These are phyloP conservation scores for Fusarium nelsonii DNA, from an alignment of 2,329 filamentous ascomycete species.

Conservation along the genomic window DNA sequence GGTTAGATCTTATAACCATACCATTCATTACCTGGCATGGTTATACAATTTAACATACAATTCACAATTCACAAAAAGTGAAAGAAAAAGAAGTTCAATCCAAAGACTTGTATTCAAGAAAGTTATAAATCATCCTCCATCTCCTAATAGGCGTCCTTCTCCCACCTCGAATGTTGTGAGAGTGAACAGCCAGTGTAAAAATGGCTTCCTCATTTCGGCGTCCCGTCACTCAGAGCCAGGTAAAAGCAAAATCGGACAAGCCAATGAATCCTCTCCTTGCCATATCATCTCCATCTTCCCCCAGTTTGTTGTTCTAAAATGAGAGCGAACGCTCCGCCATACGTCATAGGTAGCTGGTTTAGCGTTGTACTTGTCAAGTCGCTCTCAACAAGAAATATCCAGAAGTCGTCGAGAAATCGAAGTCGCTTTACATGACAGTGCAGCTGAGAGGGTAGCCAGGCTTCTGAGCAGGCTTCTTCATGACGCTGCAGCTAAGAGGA, in stretches of 20 bases:
- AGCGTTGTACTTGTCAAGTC: slow-evolving; percentile 6
- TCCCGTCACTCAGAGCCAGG: slow-evolving; percentile 41
- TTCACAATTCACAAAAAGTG: not conserved
- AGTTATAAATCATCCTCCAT: slow-evolving; percentile 14
- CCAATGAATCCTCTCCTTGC: slow-evolving; percentile 28
- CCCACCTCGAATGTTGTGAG: slow-evolving; percentile 20
- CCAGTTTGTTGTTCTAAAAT: not conserved
- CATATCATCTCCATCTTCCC: slow-evolving; percentile 25
- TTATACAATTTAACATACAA: not conserved
- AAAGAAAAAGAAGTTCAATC: not conserved
- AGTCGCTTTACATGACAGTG: slow-evolving; percentile 52
- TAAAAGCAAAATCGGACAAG: slow-evolving; percentile 28
- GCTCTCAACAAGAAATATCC: slow-evolving; percentile 11
- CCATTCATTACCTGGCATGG: too few species aligned
- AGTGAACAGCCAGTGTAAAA: slow-evolving; percentile 7
- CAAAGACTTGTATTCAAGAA: slow-evolving; percentile 45
- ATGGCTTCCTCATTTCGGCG: slow-evolving; percentile 40
- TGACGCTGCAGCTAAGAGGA: slow-evolving; percentile 48
- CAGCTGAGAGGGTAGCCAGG: slow-evolving; percentile 50
- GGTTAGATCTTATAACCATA: not conserved
- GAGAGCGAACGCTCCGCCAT: slow-evolving; percentile 21
- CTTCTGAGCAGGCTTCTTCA: slow-evolving; percentile 48
- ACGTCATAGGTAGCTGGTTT: not conserved
- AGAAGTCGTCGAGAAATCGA: not conserved
- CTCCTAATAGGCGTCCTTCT: slow-evolving; percentile 3